phyloP scores from a whole-genome alignment of 495 filamentous ascomycete species.

The Cercophora scortea region DNA sequence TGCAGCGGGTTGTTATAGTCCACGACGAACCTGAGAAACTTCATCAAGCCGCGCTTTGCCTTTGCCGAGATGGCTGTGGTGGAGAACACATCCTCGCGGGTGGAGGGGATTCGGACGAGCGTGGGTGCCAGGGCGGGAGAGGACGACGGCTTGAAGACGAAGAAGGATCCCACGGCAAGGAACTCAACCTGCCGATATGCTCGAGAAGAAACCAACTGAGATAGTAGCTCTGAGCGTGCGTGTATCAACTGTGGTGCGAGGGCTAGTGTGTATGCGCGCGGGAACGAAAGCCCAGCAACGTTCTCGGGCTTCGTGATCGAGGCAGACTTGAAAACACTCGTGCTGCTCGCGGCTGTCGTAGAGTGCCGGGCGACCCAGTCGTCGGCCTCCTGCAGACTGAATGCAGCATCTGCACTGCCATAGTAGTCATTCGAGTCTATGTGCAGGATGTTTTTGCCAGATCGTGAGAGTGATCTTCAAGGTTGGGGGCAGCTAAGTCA shows the following conservation, averaged over 20 bases:
- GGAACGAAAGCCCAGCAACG: constrained; percentile 44
- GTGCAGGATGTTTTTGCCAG: constrained; percentile 85
- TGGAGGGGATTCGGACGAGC: constrained; percentile 65
- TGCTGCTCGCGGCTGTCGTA: constrained; percentile 1
- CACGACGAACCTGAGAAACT: constrained; percentile 72
- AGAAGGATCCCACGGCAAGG: constrained; percentile 90
- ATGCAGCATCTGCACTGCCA: constrained; percentile 76
- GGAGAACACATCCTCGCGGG: constrained; percentile 80
- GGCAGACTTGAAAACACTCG: constrained; percentile 15
- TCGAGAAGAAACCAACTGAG: constrained; percentile 74
- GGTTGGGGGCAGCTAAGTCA: constrained; percentile 47
- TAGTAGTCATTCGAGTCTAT: constrained; percentile 84
- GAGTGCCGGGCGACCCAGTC: constrained; percentile 51
- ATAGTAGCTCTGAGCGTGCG: constrained; percentile 66
- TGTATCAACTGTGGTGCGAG: constrained; percentile 85
- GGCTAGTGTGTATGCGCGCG: constrained; percentile 75
- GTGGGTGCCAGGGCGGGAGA: constrained; percentile 12
- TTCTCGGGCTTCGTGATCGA: constrained; percentile 17
- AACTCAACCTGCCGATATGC: constrained; percentile 88
- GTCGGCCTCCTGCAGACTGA: constrained; percentile 76
- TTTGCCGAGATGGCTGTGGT: constrained; percentile 63
- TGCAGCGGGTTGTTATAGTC: constrained; percentile 51
- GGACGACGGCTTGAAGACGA: constrained; percentile 50
- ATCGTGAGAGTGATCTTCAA: constrained; percentile 83
- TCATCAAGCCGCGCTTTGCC: constrained; percentile 77